These are phyloP conservation scores for Xylariomycetidae sp. DNA, from an alignment of 2,329 filamentous ascomycete species.

Conservation along the genomic window DNA sequence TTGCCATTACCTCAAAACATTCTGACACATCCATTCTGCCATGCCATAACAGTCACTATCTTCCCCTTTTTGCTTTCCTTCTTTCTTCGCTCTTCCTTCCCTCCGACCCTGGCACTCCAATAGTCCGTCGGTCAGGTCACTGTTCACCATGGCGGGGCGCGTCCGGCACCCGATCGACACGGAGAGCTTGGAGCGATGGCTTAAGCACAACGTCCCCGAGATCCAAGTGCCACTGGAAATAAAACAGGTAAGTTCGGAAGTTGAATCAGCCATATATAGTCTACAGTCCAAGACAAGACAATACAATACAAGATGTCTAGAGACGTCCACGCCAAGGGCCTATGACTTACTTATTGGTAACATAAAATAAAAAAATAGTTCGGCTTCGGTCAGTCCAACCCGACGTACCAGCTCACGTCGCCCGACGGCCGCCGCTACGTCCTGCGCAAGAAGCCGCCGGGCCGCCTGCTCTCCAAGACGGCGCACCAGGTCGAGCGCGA, in stretches of 20 bases:
- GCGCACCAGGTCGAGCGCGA: slow-evolving; percentile 97
- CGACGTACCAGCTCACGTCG: slow-evolving; percentile 86
- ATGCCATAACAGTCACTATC: no score
- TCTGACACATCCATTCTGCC: no score
- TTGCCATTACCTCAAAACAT: no score
- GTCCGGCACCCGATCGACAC: slow-evolving; percentile 90
- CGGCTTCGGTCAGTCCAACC: slow-evolving; percentile 95
- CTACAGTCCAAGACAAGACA: slow-evolving; percentile 1
- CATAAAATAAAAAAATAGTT: slow-evolving; percentile 54
- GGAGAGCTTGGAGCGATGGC: slow-evolving; percentile 71
- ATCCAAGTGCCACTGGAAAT: slow-evolving; percentile 80
- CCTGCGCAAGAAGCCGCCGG: slow-evolving; percentile 97
- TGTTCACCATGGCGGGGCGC: slow-evolving; percentile 75
- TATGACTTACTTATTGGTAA: background rate
- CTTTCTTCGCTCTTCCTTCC: no score
- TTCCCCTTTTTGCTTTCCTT: no score
- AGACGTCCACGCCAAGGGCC: no score
- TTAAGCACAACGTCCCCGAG: slow-evolving; percentile 71
- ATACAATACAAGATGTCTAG: no score
- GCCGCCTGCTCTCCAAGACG: slow-evolving; percentile 84
- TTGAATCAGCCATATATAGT: background rate
- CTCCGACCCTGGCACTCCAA: no score
- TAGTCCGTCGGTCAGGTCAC: no score
- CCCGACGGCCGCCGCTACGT: slow-evolving; percentile 70
- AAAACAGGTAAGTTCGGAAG: slow-evolving; percentile 68